Base-by-base conservation (phyloP, 1,139 yeast species). In the Zhuliangozyma parablackwelliae region DNA sequence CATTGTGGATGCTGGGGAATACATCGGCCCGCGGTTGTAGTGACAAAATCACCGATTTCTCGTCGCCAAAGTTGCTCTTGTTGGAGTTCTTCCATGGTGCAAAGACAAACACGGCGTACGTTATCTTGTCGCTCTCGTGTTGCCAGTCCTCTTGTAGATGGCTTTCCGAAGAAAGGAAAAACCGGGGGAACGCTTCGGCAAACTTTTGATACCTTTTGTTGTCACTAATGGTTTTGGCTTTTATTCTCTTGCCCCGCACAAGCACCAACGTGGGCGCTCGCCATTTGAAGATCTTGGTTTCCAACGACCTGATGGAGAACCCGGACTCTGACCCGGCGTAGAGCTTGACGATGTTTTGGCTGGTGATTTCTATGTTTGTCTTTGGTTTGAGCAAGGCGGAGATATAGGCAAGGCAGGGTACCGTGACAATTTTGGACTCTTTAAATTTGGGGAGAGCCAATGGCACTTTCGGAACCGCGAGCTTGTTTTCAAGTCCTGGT, bases 271-370 rank as follows among this genome's bases (percentile, higher is more conserved):
- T 79, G 0, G 96, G 96, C 0, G 96, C 95, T 47, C 77, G 80
- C 96, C 97, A 90, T 53, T 88, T 87, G 63, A 87, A 82, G 0
- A 83, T 86, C 47, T 83, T 87, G 44, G 82, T 75, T 57, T 90
- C 96, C 41, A 90, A 72, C 0, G 96, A 83, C 31, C 95, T 65
- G 71, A 90, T 84, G 0, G 96, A 86, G 53, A 85, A 90, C 1
- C 97, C 97, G 20, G 80, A 71, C 34, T 75, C 78, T 6, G 89
- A 67, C 0, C 95, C 97, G 10, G 76, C 68, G 50, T 82, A 90
- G 7, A 90, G 69, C 48, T 75, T 79, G 36, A 81, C 71, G 43
- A 84, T 59, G 40, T 80, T 72, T 44, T 62, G 46, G 44, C 60
- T 48, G 45, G 65, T 36, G 39, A 61, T 39, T 43, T 59, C 41